Conservation (phyloP, 768 basidiomycete species). For the Suillus ampliporus region DNA sequence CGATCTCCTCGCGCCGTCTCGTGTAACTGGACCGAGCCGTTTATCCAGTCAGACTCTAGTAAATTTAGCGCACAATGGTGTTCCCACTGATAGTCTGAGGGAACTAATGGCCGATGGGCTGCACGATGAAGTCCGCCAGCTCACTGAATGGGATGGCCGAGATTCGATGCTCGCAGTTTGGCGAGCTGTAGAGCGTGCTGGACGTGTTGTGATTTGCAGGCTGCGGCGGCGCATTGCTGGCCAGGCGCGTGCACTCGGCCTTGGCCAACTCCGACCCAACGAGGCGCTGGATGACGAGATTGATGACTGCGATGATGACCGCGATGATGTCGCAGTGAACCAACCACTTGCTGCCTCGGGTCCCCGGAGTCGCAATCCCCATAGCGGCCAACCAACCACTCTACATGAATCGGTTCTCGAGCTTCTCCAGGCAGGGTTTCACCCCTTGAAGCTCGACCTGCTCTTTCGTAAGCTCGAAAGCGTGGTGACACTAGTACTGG, state of each 20-base stretch:
- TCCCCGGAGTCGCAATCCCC: constrained; percentile 13
- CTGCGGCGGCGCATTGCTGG: constrained; percentile 51
- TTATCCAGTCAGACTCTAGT: constrained; percentile 63
- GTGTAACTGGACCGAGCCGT: constrained; percentile 43
- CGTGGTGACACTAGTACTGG: constrained; percentile 50
- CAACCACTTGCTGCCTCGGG: constrained; percentile 5
- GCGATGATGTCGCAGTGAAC: constrained; percentile 5
- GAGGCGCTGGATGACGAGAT: constrained; percentile 41
- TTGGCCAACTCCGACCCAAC: constrained; percentile 45
- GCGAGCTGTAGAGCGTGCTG: constrained; percentile 53
- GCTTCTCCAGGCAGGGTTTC: constrained; percentile 70
- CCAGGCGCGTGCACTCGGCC: constrained; percentile 62
- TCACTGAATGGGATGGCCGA: constrained; percentile 59
- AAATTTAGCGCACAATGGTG: constrained; percentile 66
- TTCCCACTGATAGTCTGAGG: constrained; percentile 49
- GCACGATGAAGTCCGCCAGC: constrained; percentile 47
- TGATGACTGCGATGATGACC: constrained; percentile 29
- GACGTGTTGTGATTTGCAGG: constrained; percentile 50
- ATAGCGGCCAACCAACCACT: constrained; percentile 30
- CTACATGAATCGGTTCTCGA: constrained; percentile 56
- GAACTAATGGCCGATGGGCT: constrained; percentile 57
- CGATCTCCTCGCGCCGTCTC: constrained; percentile 61
- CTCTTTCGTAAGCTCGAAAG: constrained; percentile 55
- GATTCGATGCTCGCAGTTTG: constrained; percentile 55
- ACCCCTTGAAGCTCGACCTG: constrained; percentile 43